These are phyloP conservation scores for Chaetothyriales sp. DNA, from an alignment of 2,329 filamentous ascomycete genomes.

Conservation along the genomic window DNA sequence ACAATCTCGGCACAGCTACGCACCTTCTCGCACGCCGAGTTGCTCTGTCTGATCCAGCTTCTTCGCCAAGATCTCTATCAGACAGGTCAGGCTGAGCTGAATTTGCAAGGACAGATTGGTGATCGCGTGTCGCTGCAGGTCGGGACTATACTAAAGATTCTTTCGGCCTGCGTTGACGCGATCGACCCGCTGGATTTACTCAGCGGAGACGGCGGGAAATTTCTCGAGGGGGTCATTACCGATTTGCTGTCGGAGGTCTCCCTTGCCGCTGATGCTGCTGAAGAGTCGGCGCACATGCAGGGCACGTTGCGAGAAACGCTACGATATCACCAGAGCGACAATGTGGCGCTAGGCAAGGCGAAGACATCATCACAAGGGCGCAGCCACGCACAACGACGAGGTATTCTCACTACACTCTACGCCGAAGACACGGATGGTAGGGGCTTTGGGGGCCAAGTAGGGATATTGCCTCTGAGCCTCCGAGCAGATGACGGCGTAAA, in stretches of 20 bases:
- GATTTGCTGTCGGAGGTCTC: conserved; percentile 37
- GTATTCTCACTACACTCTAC: conserved; percentile 16
- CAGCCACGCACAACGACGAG: conserved; percentile 3
- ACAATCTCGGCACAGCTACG: conserved; percentile 10
- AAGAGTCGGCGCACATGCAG: conserved; percentile 34
- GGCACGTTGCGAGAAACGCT: conserved; percentile 35
- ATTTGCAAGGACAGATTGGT: background rate
- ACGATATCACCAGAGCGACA: conserved; percentile 25
- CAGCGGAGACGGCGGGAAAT: conserved; percentile 26
- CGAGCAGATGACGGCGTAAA: conserved; percentile 40
- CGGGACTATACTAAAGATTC: conserved; percentile 26
- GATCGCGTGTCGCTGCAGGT: conserved; percentile 30
- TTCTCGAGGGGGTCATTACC: conserved; percentile 26
- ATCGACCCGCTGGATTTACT: conserved; percentile 32
- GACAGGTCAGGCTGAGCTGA: conserved; percentile 12
- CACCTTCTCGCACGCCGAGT: conserved; percentile 8
- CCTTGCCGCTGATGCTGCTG: conserved; percentile 33
- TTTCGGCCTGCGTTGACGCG: conserved; percentile 34
- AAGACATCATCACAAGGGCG: background rate
- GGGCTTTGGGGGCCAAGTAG: conserved; percentile 3
- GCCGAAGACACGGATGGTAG: conserved; percentile 9
- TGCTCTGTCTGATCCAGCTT: conserved; percentile 20
- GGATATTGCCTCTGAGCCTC: conserved; percentile 43
- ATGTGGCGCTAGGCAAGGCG: background rate
- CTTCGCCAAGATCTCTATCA: conserved; percentile 18